Evolutionary conservation across 148 eudicot genomes (phyloP).

Genomic region (Rhododendron vialii): DNA sequence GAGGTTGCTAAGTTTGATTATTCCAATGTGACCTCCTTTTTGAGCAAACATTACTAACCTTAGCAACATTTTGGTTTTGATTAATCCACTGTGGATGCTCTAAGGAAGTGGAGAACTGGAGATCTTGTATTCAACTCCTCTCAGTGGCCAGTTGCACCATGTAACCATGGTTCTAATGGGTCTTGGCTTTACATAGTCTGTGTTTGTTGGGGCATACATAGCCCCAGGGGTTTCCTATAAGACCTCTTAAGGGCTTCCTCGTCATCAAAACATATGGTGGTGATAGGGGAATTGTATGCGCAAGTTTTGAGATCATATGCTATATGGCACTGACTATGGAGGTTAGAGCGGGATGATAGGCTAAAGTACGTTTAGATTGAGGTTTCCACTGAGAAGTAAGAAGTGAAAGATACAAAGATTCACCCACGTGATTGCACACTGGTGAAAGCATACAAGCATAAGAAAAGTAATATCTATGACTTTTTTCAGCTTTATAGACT

Average conservation of each 20-base stretch:
- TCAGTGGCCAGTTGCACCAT: not conserved
- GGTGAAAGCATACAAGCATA: not conserved
- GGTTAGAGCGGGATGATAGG: not conserved
- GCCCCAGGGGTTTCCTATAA: not conserved
- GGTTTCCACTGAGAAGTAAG: not conserved
- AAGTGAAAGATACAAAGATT: not conserved
- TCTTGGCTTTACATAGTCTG: not conserved
- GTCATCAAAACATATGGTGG: not conserved
- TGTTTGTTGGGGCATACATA: not conserved
- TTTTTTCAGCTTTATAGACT: not conserved
- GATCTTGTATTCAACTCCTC: not conserved
- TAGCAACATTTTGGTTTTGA: too few relatives aligned
- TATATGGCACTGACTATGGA: not conserved
- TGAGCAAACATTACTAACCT: too few relatives aligned
- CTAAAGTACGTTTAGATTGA: not conserved
- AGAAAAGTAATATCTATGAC: not conserved
- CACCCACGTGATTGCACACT: not conserved
- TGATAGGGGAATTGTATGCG: not conserved
- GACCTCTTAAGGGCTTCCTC: not conserved
- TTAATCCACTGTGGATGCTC: too few relatives aligned
- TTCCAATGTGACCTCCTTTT: too few relatives aligned
- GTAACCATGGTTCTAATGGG: not conserved
- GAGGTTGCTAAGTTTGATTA: too few relatives aligned
- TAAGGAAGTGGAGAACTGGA: not conserved
- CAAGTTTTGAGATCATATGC: not conserved